Evolutionary conservation across 2,329 filamentous ascomycete genomes (phyloP), one percentile per base, ranked within the genome.

Genomic region (Phaeoacremonium minimum): DNA sequence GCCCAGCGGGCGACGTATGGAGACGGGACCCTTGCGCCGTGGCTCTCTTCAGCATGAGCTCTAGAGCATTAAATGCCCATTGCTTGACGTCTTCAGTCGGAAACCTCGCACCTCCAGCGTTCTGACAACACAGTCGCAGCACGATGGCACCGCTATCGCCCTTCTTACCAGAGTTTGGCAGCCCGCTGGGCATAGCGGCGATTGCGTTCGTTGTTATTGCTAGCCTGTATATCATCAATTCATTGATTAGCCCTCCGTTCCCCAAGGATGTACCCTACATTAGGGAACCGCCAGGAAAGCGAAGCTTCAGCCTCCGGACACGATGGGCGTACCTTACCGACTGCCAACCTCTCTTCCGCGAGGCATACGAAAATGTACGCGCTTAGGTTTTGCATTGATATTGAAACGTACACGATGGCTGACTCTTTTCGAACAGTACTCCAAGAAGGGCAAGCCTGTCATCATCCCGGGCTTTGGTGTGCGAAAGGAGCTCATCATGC

Each of bases 401-500:
- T 5, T 17, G 11, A 4, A 12, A 30, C 5, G 11, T n/a, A 28
- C 4, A 12, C 11, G 14, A 6, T 18, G 5, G 12, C 15, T 20
- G 16, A 29, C n/a, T n/a, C 16, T 20, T 16, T 11, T 15, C 17
- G 7, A 11, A 7, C 17, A 70, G 63, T 69, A 67, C 39, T 49
- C 53, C 16, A 69, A 69, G 32, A 55, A 57, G 13, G 64, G 63
- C n/a, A 54, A 55, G 20, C 48, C 63, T 0, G 66, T 69, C 3
- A 47, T 70, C 2, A 36, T 68, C 6, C 66, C 66, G 0, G 60
- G 61, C 5, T 48, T 66, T 6, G 61, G 58, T 3, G 52, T 60
- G 18, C 57, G 59, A 15, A 54, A 56, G 28, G 64, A 68, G 40
- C 45, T 69, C n/a, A 55, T 69, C 30, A 44, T 71, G n/a, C 67